phyloP scores from a whole-genome alignment of 1,284 basidiomycete species.

The Ceratobasidium sp. region DNA sequence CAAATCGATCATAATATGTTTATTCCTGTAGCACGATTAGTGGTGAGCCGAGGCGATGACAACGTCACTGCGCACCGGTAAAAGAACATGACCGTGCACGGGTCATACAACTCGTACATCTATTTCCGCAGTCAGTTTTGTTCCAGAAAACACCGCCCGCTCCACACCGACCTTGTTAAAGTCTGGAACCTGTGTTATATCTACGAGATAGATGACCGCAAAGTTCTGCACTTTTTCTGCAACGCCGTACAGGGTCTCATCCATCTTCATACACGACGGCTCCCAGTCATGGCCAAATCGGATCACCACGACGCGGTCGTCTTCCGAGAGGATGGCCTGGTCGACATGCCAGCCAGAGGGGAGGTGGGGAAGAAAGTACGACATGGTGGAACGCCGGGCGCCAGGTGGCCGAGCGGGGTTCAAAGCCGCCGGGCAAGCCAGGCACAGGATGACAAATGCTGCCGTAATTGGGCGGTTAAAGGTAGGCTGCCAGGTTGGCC shows the following conservation, averaged over 20 bases:
- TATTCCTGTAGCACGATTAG: constrained; percentile 71
- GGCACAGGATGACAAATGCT: not conserved
- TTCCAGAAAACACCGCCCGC: constrained; percentile 1
- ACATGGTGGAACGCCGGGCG: constrained; percentile 52
- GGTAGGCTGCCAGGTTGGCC: constrained; percentile 5
- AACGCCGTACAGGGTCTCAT: constrained; percentile 93
- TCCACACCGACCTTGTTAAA: constrained; percentile 88
- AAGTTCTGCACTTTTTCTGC: constrained; percentile 98
- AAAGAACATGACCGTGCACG: constrained; percentile 98
- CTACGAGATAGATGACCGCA: constrained; percentile 94
- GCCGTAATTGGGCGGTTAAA: constrained; percentile 38
- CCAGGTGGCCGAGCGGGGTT: not conserved
- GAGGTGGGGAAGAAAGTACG: constrained; percentile 85
- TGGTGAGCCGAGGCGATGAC: constrained; percentile 26
- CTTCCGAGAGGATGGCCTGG: constrained; percentile 97
- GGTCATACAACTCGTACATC: constrained; percentile 96
- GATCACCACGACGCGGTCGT: constrained; percentile 94
- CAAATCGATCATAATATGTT: constrained; percentile 99
- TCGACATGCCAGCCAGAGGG: constrained; percentile 98
- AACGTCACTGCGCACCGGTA: constrained; percentile 73
- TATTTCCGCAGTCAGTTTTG: constrained; percentile 53
- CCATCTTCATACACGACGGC: constrained; percentile 97
- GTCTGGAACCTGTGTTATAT: constrained; percentile 97
- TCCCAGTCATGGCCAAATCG: constrained; percentile 98
- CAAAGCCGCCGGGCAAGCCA: not conserved